These are phyloP conservation scores for Pelargonium fulgidum DNA, from an alignment of 441 rosid species.

Conservation along the genomic window DNA sequence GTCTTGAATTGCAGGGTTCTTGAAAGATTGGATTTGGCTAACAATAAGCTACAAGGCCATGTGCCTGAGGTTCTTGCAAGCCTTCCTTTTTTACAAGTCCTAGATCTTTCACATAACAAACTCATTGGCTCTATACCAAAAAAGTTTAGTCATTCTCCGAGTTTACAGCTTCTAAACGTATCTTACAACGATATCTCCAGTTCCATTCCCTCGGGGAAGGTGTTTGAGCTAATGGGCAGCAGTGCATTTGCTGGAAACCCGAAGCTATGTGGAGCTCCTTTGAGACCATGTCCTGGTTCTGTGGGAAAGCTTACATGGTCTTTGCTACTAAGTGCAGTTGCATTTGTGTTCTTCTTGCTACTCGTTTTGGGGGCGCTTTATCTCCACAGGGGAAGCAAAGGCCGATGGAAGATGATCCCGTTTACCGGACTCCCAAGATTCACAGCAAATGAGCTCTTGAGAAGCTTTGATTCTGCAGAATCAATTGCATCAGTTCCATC, in stretches of 20 bases:
- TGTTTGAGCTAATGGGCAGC: constrained; percentile 50
- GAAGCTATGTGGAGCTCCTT: constrained; percentile 74
- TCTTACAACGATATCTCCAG: constrained; percentile 59
- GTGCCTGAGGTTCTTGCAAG: constrained; percentile 49
- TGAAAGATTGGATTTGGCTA: constrained; percentile 42
- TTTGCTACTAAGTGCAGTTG: constrained; percentile 45
- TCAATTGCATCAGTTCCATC: constrained; percentile 30
- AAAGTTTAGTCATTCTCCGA: constrained; percentile 43
- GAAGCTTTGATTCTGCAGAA: constrained; percentile 47
- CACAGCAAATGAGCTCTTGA: constrained; percentile 64
- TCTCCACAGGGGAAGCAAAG: constrained; percentile 29
- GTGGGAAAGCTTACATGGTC: constrained; percentile 40
- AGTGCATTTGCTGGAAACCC: constrained; percentile 64
- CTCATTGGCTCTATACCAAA: constrained; percentile 60
- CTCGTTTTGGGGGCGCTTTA: constrained; percentile 45
- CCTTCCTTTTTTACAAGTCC: constrained; percentile 41
- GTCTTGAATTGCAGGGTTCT: constrained; percentile 54
- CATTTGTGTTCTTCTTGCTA: constrained; percentile 35
- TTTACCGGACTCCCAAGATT: constrained; percentile 67
- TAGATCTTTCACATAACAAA: constrained; percentile 65
- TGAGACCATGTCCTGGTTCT: constrained; percentile 50
- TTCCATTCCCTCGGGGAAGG: constrained; percentile 46
- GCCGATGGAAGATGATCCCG: constrained; percentile 63
- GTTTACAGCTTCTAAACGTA: constrained; percentile 42
- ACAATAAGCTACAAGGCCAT: constrained; percentile 46